A percentile compares a stretch with the other conserved stretches of the same genome.
These are phyloP conservation scores for Purpureocillium takamizusanense DNA, from an alignment of 2,329 filamentous ascomycete species.

Conservation along the genomic window DNA sequence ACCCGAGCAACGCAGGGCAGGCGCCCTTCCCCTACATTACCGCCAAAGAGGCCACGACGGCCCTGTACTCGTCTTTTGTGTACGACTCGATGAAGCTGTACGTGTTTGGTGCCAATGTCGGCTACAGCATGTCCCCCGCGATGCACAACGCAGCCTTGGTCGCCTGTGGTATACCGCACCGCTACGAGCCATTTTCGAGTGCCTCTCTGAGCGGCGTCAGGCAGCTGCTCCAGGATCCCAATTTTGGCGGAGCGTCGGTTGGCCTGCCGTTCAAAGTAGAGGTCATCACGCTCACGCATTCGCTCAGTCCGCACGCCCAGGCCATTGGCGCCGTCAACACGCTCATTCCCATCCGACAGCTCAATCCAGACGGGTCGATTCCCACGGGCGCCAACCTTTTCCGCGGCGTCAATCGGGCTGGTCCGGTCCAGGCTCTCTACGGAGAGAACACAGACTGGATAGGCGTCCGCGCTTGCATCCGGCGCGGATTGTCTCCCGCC, in stretches of 20 bases:
- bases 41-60: constrained; percentile 52
- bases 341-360: constrained; percentile 57
- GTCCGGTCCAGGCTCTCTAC: constrained; percentile 59
- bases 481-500: constrained; percentile 63
- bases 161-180: constrained; percentile 59
- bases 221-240: constrained; percentile 52
- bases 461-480: constrained; percentile 64
- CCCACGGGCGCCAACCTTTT: constrained; percentile 44
- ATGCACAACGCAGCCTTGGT: constrained; percentile 68
- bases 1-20: constrained; percentile 12
- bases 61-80: constrained; percentile 57
- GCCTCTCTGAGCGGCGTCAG: constrained; percentile 53
- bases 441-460: constrained; percentile 81
- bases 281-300: constrained; percentile 58
- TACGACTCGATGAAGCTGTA: constrained; percentile 64
- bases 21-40: constrained; percentile 35
- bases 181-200: constrained; percentile 56
- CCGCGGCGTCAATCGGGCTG: constrained; percentile 48
- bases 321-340: constrained; percentile 73
- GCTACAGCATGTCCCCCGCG: constrained; percentile 64
- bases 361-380: constrained; percentile 46
- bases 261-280: constrained; percentile 69
- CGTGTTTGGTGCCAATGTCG: constrained; percentile 64
- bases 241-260: constrained; percentile 65
- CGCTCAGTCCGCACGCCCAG: constrained; percentile 61